A percentile compares a stretch with the other conserved stretches of the same genome.
Conservation (phyloP, 2,329 filamentous ascomycete species). For the Cadophora sp. region DNA sequence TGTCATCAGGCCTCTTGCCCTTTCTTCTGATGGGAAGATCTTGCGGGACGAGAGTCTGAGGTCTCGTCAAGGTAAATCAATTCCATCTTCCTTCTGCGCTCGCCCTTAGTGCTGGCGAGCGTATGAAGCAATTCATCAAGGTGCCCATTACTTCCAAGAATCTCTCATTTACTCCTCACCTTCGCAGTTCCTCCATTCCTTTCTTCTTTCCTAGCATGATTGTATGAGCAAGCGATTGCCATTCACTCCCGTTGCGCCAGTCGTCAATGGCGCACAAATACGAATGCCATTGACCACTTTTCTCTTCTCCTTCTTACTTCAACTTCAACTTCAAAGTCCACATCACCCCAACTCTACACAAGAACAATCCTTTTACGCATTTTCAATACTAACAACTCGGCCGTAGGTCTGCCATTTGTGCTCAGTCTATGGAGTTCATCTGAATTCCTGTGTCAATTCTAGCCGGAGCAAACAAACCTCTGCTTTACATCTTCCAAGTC, state of each 20-base stretch:
- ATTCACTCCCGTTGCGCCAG: not conserved
- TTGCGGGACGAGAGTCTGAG: not conserved
- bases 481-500: too few relatives aligned
- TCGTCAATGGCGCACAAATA: not conserved
- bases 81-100: too few relatives aligned
- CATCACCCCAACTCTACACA: not conserved
- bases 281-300: not conserved
- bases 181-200: not conserved
- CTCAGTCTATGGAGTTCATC: too few relatives aligned
- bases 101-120: not conserved
- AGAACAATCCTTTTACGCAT: not conserved
- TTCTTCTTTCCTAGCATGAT: not conserved
- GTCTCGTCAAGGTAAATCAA: not conserved
- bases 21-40: not conserved
- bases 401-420: too few relatives aligned
- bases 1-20: not conserved
- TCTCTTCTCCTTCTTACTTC: not conserved
- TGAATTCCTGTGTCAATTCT: too few relatives aligned
- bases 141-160: too few relatives aligned
- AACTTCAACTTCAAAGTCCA: not conserved
- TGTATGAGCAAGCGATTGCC: not conserved
- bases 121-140: not conserved
- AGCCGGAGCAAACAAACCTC: too few relatives aligned
- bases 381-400: not conserved
- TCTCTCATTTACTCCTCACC: not conserved